Evolutionary conservation across 371 early-diverging fungal species (phyloP).

Genomic region (Choanephora cucurbitarum): DNA sequence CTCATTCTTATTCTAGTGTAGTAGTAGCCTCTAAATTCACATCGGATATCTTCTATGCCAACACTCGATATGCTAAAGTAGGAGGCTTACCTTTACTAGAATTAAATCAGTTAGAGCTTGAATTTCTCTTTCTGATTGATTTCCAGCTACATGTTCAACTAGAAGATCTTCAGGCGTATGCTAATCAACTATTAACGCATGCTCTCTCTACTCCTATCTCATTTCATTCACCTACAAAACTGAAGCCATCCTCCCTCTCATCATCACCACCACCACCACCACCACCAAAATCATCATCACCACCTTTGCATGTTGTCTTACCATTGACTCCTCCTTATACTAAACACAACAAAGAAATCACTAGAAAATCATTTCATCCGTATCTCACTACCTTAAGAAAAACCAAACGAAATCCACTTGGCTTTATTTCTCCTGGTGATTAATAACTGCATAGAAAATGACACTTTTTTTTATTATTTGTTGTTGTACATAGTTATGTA

Average conservation of each 20-base stretch:
- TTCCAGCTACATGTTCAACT: constrained; percentile 70
- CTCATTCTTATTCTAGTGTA: constrained; percentile 51
- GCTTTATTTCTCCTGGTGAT: too few species aligned
- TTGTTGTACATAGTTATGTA: too few species aligned
- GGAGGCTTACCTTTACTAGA: constrained; percentile 82
- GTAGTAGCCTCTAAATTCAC: constrained; percentile 79
- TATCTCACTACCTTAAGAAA: too few species aligned
- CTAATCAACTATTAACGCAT: constrained; percentile 48
- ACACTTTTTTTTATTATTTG: too few species aligned
- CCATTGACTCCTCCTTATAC: constrained; percentile 19
- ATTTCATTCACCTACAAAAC: too few species aligned
- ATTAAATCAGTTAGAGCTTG: constrained; percentile 83
- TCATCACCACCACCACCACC: too few species aligned
- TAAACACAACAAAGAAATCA: too few species aligned
- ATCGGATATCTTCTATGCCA: constrained; percentile 80
- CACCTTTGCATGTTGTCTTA: neutral
- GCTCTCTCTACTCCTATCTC: constrained; percentile 8
- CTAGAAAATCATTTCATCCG: too few species aligned
- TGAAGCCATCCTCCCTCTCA: too few species aligned
- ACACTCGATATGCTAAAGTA: constrained; percentile 70
- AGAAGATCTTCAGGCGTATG: constrained; percentile 67
- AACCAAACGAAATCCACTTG: too few species aligned
- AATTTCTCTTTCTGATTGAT: constrained; percentile 76
- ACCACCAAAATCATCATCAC: too few species aligned
- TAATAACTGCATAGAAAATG: too few species aligned